Base-by-base conservation (phyloP, 768 basidiomycete genomes). In the Rhodotorula taiwanensis region DNA sequence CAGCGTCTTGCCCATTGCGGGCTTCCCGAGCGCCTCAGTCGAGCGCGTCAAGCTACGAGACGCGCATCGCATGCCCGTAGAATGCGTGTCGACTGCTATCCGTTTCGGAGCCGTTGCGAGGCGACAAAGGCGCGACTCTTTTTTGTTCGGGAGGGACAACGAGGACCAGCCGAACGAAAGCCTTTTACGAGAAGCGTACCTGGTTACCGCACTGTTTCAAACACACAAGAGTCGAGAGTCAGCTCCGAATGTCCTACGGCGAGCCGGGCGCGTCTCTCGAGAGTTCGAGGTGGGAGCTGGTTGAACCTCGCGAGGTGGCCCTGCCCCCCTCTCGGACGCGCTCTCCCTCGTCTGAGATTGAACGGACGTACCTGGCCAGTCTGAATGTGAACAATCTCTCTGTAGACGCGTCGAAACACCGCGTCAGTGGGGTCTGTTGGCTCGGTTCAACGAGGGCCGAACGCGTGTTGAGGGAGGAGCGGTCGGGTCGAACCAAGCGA, bases 361-460 rank as follows among this genome's bases (percentile, higher is more conserved):
- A 23, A 28, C 42, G 28, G 9, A 76, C 80, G 72, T 74, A 90
- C 90, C 84, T 95, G 94, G 80, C 94, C 94, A 70, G 94, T 97
- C 79, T 98, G 94, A 75, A 98, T 85, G 80, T 98, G 94, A 77
- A 98, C 93, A 79, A 98, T 97, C 86, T 98, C 93, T 82, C 44
- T 28, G 57, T 25, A 16, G 21, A 6, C 16, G 45, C 16, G 20
- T 1, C 23, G 14, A 43, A 1, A 25, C 16, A 28, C 30, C 27
- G 34, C 33, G 55, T 28, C 28, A 20, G 33, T 28, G 15, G 15
- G 11, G n/a, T n/a, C n/a, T n/a, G 42, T 11, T 23, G 42, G 42
- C 55, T 13, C 47, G 4, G 44, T 13, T 18, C 36, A 36, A 44
- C 15, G 25, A 43, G 6, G 3, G 33, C n/a, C n/a, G n/a, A n/a